Percentiles rank a stretch among this genome's conserved stretches.
phyloP scores from a whole-genome alignment of 176 grass and related monocot species.

The Cocos nucifera region DNA sequence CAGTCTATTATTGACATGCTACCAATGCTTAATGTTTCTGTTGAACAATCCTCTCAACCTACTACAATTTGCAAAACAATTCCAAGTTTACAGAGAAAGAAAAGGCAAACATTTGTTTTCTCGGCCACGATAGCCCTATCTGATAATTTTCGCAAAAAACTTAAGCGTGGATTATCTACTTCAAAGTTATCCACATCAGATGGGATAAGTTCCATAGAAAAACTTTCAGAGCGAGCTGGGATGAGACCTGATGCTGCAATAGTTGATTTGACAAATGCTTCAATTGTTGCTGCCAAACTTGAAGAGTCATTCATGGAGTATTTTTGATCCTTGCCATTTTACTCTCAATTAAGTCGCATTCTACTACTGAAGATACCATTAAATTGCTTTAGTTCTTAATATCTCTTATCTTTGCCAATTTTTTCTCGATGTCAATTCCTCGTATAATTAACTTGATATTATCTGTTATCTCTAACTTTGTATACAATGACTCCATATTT shows the following conservation, averaged over 20 bases:
- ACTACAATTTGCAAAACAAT: conserved; percentile 42
- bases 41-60: conserved; percentile 18
- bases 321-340: conserved; percentile 7
- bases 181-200: conserved; percentile 31
- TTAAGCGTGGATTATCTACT: conserved; percentile 54
- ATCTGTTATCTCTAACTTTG: too few species aligned
- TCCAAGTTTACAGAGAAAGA: conserved; percentile 65
- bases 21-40: conserved; percentile 33
- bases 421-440: too few species aligned
- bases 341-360: too few species aligned
- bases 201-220: conserved; percentile 63
- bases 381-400: background rate
- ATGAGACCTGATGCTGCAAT: conserved; percentile 83
- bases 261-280: conserved; percentile 73
- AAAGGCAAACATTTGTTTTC: conserved; percentile 93
- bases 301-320: conserved; percentile 95
- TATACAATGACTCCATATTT: too few species aligned
- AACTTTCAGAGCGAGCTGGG: conserved; percentile 67
- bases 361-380: too few species aligned
- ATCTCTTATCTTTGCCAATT: background rate
- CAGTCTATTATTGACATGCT: conserved; percentile 92
- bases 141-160: conserved; percentile 83
- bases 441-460: too few species aligned
- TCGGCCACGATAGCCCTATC: conserved; percentile 86
- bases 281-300: conserved; percentile 75